phyloP scores from a whole-genome alignment of 73 alveolate genomes.

The Stentor roeselii region DNA sequence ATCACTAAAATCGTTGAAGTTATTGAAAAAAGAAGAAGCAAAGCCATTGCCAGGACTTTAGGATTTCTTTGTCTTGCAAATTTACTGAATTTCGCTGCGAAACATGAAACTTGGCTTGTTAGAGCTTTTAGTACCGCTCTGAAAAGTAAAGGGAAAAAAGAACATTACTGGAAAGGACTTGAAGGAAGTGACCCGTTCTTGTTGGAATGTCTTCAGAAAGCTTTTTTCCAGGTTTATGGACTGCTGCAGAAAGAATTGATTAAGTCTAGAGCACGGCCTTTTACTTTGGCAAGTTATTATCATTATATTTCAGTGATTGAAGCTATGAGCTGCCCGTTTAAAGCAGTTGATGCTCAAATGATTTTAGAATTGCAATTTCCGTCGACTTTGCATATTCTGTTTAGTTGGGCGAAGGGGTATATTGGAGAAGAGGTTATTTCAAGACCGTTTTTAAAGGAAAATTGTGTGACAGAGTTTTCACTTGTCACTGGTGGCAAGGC shows the following conservation, averaged over 20 bases:
- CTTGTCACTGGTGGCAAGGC: not conserved
- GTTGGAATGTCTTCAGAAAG: not conserved
- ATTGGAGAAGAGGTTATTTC: conserved; percentile 19
- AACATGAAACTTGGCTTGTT: not conserved
- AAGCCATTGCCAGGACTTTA: not conserved
- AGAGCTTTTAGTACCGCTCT: conserved; percentile 25
- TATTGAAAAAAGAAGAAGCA: conserved; percentile 7
- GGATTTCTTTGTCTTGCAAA: conserved; percentile 13
- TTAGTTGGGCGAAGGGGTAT: conserved; percentile 17
- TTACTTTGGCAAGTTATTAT: not conserved
- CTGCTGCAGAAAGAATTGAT: conserved; percentile 9
- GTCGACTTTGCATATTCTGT: conserved; percentile 9
- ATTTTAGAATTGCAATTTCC: conserved; percentile 2
- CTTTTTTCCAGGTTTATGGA: conserved; percentile 12
- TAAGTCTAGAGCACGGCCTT: conserved; percentile 5
- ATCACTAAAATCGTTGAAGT: not conserved
- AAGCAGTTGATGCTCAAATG: conserved; percentile 18
- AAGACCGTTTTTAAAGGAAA: not conserved
- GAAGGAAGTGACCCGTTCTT: conserved; percentile 21
- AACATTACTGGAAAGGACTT: not conserved
- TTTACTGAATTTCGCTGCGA: not conserved
- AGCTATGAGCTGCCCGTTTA: conserved; percentile 11
- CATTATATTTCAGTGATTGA: conserved; percentile 2
- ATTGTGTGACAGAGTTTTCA: not conserved
- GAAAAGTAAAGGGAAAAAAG: not conserved